Conservation (phyloP, 768 basidiomycete species). For the Agrocybe chaxingu region DNA sequence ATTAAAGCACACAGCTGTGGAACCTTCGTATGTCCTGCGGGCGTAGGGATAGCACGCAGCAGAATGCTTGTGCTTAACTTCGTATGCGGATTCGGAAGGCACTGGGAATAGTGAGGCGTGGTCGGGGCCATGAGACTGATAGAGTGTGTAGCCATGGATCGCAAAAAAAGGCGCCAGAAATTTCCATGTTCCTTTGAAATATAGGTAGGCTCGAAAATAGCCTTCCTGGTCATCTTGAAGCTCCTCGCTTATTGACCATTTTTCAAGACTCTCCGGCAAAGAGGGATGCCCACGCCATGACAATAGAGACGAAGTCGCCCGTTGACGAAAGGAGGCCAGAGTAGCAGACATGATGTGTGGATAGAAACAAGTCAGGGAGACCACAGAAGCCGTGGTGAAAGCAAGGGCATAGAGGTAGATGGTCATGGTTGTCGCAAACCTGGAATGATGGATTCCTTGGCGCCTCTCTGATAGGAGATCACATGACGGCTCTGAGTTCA, state of each 20-base stretch:
- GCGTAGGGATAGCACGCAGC: background rate
- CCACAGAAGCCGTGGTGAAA: no score
- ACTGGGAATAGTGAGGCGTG: background rate
- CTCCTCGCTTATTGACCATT: background rate
- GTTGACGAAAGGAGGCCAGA: no score
- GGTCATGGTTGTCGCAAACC: no score
- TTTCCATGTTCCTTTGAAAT: constrained; percentile 1
- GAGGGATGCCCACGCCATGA: background rate
- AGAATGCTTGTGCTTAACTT: background rate
- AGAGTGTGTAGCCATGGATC: constrained; percentile 8
- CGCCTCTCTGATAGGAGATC: no score
- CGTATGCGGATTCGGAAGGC: no score
- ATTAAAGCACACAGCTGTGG: no score
- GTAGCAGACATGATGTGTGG: background rate
- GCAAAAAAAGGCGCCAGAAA: constrained; percentile 10
- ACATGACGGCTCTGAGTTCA: no score
- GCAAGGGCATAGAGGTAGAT: no score
- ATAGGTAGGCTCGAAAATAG: background rate
- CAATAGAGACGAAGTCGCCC: background rate
- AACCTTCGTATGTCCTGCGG: background rate
- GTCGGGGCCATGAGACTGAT: background rate
- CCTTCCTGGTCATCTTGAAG: background rate
- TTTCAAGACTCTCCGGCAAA: background rate
- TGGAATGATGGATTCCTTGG: no score
- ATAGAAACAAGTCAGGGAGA: background rate